A percentile compares a stretch with the other conserved stretches of the same genome.
These are phyloP conservation scores for Trichoderma guizhouense DNA, from an alignment of 2,329 filamentous ascomycete genomes.

Conservation along the genomic window DNA sequence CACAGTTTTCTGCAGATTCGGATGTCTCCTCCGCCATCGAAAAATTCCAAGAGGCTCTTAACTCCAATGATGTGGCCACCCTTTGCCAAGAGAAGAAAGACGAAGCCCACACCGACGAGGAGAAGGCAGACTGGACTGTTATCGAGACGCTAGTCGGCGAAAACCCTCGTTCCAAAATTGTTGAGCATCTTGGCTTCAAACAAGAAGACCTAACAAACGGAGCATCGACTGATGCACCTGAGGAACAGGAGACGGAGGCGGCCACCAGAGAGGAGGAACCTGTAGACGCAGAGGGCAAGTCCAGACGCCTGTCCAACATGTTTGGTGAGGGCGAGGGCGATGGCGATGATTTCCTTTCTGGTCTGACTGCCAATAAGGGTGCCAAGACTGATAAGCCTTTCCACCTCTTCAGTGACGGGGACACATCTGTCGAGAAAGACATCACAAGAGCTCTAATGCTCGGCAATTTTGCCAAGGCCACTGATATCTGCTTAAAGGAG, in stretches of 20 bases:
- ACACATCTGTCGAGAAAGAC: constrained; percentile 76
- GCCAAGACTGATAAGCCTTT: constrained; percentile 94
- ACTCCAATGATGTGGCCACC: constrained; percentile 69
- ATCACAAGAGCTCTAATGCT: constrained; percentile 88
- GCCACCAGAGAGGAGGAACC: constrained; percentile 31
- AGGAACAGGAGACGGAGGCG: constrained; percentile 32
- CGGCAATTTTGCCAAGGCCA: constrained; percentile 84
- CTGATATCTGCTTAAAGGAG: constrained; percentile 84
- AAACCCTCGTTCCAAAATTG: constrained; percentile 80
- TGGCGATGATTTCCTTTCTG: constrained; percentile 81
- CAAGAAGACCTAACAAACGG: constrained; percentile 55
- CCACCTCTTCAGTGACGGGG: constrained; percentile 79
- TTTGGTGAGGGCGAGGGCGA: constrained; percentile 68
- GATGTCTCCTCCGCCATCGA: constrained; percentile 80
- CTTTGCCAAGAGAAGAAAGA: constrained; percentile 80
- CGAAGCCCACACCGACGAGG: constrained; percentile 76
- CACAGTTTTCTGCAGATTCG: constrained; percentile 83
- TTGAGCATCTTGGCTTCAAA: constrained; percentile 86
- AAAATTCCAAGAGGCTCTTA: constrained; percentile 79
- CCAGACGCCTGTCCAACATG: constrained; percentile 70
- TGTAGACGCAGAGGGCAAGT: constrained; percentile 39
- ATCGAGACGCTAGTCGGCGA: constrained; percentile 83
- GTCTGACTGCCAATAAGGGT: constrained; percentile 81
- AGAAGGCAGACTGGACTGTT: constrained; percentile 94
- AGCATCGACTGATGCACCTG: constrained; percentile 33